phyloP scores from a whole-genome alignment of 768 basidiomycete genomes.

The Pleurotus djamor region DNA sequence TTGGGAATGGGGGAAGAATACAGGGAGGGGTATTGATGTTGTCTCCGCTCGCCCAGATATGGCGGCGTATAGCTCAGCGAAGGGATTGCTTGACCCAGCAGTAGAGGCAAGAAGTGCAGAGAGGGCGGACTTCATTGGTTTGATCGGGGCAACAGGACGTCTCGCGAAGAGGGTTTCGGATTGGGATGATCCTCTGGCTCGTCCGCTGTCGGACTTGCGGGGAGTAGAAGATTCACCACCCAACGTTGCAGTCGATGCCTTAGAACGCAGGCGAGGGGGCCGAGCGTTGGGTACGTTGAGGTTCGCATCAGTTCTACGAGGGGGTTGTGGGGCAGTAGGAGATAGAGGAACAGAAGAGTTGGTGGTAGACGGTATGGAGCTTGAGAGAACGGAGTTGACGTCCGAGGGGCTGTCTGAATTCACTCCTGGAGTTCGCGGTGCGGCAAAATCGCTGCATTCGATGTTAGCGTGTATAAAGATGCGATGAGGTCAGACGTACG shows the following conservation, averaged over 20 bases:
- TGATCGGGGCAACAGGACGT: conserved; percentile 40
- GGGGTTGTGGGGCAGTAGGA: conserved; percentile 25
- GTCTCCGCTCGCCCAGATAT: conserved; percentile 76
- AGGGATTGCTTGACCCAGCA: conserved; percentile 74
- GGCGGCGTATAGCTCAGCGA: conserved; percentile 81
- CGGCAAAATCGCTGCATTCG: neutral
- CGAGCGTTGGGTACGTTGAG: neutral
- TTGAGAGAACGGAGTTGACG: conserved; percentile 56
- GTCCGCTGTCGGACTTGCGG: conserved; percentile 16
- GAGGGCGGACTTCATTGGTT: conserved; percentile 58
- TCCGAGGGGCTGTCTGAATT: conserved; percentile 67
- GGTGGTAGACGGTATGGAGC: conserved; percentile 48
- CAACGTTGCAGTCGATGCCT: conserved; percentile 15
- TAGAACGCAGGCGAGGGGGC: conserved; percentile 7
- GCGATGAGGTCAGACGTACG: conserved; percentile 41
- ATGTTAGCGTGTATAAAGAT: neutral
- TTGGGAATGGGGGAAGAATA: conserved; percentile 84
- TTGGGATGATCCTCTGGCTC: conserved; percentile 4
- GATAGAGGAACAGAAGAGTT: conserved; percentile 54
- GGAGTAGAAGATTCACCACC: conserved; percentile 15
- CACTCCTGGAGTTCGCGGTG: conserved; percentile 27
- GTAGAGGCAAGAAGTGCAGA: conserved; percentile 74
- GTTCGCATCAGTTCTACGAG: conserved; percentile 5
- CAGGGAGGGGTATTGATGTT: conserved; percentile 60
- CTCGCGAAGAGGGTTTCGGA: conserved; percentile 47